phyloP scores from a whole-genome alignment of 805 yeast genomes.

The Myxozyma monticola region DNA sequence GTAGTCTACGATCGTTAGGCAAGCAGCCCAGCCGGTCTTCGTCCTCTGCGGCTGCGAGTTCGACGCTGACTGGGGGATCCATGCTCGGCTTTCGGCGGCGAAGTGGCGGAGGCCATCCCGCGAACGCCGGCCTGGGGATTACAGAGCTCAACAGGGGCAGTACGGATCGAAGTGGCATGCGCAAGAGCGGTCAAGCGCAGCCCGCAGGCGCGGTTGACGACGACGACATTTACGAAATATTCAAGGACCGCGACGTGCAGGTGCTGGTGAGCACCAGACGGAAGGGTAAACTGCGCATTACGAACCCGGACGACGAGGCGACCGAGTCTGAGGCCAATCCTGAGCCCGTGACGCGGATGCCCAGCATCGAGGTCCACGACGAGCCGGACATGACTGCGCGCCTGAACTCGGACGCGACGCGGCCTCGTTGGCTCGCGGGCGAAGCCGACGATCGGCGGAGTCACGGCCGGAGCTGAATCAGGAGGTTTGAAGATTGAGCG shows the following conservation, averaged over 20 bases:
- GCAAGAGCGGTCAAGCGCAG: not conserved
- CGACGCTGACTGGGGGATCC: slow-evolving; percentile 2
- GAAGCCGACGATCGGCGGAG: too few relatives aligned
- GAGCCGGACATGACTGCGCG: too few relatives aligned
- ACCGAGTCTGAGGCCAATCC: too few relatives aligned
- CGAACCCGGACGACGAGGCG: slow-evolving; percentile 61
- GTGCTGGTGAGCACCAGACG: slow-evolving; percentile 68
- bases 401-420: too few relatives aligned
- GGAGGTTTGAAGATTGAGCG: too few relatives aligned
- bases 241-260: slow-evolving; percentile 63
- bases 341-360: too few relatives aligned
- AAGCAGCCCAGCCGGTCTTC: slow-evolving; percentile 4
- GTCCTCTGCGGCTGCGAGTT: not conserved
- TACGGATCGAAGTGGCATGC: not conserved
- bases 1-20: slow-evolving; percentile 4
- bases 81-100: slow-evolving; percentile 17
- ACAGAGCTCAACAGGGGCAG: not conserved
- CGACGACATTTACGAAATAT: slow-evolving; percentile 34
- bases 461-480: too few relatives aligned
- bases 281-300: slow-evolving; percentile 57
- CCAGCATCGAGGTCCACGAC: too few relatives aligned
- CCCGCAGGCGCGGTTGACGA: slow-evolving; percentile 39
- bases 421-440: too few relatives aligned
- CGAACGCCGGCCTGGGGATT: slow-evolving; percentile 11
- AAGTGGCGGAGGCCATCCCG: slow-evolving; percentile 13